These are phyloP conservation scores for Collybia mongolica DNA, from an alignment of 768 basidiomycete genomes.

Conservation along the genomic window DNA sequence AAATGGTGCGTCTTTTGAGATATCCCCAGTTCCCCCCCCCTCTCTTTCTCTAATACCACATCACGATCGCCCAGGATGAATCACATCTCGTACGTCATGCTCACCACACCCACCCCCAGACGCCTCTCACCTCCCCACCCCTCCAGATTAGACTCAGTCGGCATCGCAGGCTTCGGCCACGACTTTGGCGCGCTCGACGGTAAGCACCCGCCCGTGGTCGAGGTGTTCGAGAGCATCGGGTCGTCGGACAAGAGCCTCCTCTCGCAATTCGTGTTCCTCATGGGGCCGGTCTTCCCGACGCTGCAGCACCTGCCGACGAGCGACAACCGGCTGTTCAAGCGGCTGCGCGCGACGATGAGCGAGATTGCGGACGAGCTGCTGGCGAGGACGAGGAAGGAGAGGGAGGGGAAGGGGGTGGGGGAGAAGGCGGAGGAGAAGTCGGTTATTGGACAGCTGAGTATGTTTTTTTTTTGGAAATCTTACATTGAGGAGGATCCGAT, in stretches of 20 bases:
- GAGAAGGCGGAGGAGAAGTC: slow-evolving; percentile 33
- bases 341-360: slow-evolving; percentile 25
- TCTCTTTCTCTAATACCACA: slow-evolving; percentile 2
- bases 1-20: slow-evolving; percentile 29
- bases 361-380: slow-evolving; percentile 39
- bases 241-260: slow-evolving; percentile 22
- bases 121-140: background rate
- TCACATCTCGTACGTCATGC: slow-evolving; percentile 35
- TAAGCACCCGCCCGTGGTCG: slow-evolving; percentile 36
- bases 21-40: no score
- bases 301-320: slow-evolving; percentile 35
- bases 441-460: slow-evolving; percentile 36
- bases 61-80: slow-evolving; percentile 37
- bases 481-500: background rate
- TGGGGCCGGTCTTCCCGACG: slow-evolving; percentile 34
- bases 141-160: slow-evolving; percentile 53
- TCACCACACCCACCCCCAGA: no score
- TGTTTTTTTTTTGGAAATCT: slow-evolving; percentile 3
- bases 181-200: slow-evolving; percentile 55
- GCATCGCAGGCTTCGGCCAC: slow-evolving; percentile 59
- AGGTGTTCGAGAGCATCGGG: slow-evolving; percentile 37
- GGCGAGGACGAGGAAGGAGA: slow-evolving; percentile 30
- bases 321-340: background rate
- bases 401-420: slow-evolving; percentile 18
- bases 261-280: slow-evolving; percentile 30